Evolutionary conservation across 1,284 basidiomycete genomes (phyloP).

Genomic region (Porodaedalea pini): DNA sequence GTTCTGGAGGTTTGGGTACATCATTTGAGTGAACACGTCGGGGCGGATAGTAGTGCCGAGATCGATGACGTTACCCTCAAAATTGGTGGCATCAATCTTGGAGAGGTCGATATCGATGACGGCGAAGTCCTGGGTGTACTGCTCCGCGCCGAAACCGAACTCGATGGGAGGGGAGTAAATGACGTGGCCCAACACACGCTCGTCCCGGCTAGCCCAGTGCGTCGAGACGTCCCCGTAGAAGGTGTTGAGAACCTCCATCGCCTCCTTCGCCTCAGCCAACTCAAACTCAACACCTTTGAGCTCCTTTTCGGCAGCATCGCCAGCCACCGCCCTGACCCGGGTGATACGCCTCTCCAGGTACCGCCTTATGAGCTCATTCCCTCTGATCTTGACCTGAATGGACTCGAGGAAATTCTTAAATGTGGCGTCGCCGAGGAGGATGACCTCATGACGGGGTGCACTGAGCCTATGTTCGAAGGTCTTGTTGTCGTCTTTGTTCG

Average conservation of each 20-base stretch:
- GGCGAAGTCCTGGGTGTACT: constrained; percentile 34
- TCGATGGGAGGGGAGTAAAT: constrained; percentile 29
- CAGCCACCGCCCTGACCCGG: constrained; percentile 16
- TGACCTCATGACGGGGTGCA: constrained; percentile 26
- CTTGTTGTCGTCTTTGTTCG: constrained; percentile 23
- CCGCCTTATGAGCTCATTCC: constrained; percentile 14
- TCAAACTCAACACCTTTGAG: not conserved
- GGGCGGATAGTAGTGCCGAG: constrained; percentile 22
- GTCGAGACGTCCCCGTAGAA: constrained; percentile 28
- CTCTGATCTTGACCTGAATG: constrained; percentile 21
- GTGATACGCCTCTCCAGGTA: constrained; percentile 14
- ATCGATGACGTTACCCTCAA: constrained; percentile 30
- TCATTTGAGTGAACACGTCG: constrained; percentile 16
- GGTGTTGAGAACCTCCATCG: constrained; percentile 24
- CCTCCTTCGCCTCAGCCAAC: constrained; percentile 17
- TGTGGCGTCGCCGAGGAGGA: constrained; percentile 26
- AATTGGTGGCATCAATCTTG: constrained; percentile 29
- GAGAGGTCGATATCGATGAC: constrained; percentile 32
- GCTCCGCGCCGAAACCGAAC: constrained; percentile 24
- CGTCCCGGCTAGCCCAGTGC: constrained; percentile 25
- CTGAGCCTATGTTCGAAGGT: constrained; percentile 18
- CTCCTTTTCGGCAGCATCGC: constrained; percentile 14
- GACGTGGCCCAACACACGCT: constrained; percentile 34
- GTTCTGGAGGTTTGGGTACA: constrained; percentile 24
- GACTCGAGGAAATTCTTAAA: constrained; percentile 20